Percentiles rank a stretch among this genome's conserved stretches.
Evolutionary conservation across 495 filamentous ascomycete genomes (phyloP).

Genomic region (Bombardia bombarda): DNA sequence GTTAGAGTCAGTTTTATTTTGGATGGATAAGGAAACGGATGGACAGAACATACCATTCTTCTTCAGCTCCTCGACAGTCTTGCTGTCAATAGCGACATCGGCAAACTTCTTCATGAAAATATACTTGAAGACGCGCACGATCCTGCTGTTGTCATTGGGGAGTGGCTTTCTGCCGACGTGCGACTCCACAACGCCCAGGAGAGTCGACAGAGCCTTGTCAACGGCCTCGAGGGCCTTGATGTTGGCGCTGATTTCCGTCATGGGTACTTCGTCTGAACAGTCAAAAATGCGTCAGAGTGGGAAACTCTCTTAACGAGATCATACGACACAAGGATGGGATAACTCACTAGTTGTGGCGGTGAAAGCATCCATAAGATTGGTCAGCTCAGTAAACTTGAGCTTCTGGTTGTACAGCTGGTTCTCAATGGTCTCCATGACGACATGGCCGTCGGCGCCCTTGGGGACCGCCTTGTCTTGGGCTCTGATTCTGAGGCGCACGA

Average conservation of each 20-base stretch:
- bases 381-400: too few species aligned
- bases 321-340: too few species aligned
- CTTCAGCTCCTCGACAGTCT: conserved; percentile 5
- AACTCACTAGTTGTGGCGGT: too few species aligned
- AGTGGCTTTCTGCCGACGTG: conserved; percentile 4
- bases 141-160: background rate
- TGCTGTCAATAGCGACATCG: conserved; percentile 2
- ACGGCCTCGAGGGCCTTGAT: conserved; percentile 1
- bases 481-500: background rate
- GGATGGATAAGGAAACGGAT: too few species aligned
- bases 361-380: too few species aligned
- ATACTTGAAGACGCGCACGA: conserved; percentile 1
- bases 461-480: background rate
- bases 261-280: too few species aligned
- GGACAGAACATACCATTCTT: too few species aligned
- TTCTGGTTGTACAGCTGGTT: conserved; percentile 10
- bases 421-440: conserved; percentile 7
- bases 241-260: background rate
- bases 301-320: background rate
- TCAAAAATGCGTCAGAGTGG: background rate
- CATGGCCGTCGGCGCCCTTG: background rate
- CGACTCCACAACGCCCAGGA: conserved; percentile 3
- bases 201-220: conserved; percentile 1
- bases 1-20: too few species aligned
- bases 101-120: background rate